phyloP scores from a whole-genome alignment of 2,329 filamentous ascomycete genomes.

The Colletotrichum aenigma region DNA sequence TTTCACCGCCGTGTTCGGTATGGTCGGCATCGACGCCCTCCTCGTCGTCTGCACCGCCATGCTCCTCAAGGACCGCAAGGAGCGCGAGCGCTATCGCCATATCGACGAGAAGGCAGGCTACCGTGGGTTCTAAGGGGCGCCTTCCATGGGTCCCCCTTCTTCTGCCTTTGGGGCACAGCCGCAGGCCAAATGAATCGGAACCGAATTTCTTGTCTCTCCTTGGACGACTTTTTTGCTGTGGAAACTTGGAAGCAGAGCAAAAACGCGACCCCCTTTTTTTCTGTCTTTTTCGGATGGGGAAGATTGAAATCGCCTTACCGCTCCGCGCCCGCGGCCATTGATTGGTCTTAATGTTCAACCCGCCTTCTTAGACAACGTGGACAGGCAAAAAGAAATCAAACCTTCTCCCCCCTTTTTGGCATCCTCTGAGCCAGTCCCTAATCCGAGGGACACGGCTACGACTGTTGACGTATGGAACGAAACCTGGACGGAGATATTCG shows the following conservation, averaged over 20 bases:
- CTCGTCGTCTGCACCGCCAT: conserved; percentile 75
- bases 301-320: conserved; percentile 1
- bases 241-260: not conserved
- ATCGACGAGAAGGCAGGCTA: conserved; percentile 80
- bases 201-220: not conserved
- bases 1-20: conserved; percentile 80
- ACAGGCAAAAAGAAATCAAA: conserved; percentile 13
- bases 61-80: conserved; percentile 80
- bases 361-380: conserved; percentile 7
- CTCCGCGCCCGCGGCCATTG: not conserved
- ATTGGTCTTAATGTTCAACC: conserved; percentile 12
- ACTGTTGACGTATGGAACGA: conserved; percentile 13
- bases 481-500: conserved; percentile 6
- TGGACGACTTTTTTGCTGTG: not conserved
- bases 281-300: conserved; percentile 1
- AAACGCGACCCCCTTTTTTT: not conserved
- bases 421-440: not conserved
- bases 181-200: not conserved
- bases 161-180: not conserved
- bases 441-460: not conserved
- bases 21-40: conserved; percentile 73
- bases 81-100: conserved; percentile 77
- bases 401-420: not conserved
- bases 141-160: not conserved
- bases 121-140: conserved; percentile 44